Evolutionary conservation across 2,329 filamentous ascomycete genomes (phyloP), one percentile per base, ranked within the genome.

Genomic region (Penicillium vulpinum): DNA sequence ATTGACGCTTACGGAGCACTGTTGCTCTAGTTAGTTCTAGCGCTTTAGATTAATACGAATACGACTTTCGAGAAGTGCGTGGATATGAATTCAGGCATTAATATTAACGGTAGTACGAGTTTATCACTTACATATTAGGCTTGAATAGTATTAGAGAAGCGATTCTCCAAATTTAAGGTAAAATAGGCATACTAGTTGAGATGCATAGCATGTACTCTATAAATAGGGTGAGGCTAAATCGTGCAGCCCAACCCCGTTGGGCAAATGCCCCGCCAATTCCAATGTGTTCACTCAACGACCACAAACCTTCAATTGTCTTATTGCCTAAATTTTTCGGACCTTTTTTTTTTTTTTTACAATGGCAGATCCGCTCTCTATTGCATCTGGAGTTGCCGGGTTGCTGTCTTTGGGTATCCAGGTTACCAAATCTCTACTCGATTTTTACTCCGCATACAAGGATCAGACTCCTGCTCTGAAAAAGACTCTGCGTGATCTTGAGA

Each of bases 371-470:
- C 58, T 70, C 8, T 64, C 68, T 6, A 64, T 73, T 33, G 61
- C 67, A 22, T 67, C 62, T 44, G 67, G 67, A 43, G 64, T 62
- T 16, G 66, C 64, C 0, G 72, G 73, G 13, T 50, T 78, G 36
- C 59, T 77, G 29, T 77, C 75, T 6, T 66, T 78, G 3, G 71
- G 73, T 36, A 69, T 78, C 16, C 62, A 73, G 59, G 66, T 71
- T 28, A 64, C 71, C 1, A 67, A 75, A 52, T 60, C 58, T 26
- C 64, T 78, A 5, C 55, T 70, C 53, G 54, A 73, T 11, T 76
- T 72, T 56, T 77, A 77, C 54, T 58, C 59, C 5, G 59, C 68
- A 1, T 69, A 66, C 58, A 67, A 65, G 47, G 52, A 59, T 54
- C 68, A 66, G 45, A 38, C 66, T 16, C 45, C 63, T 4, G 68